Base-by-base conservation (phyloP, 768 basidiomycete genomes). In the Lactarius akahatsu region DNA sequence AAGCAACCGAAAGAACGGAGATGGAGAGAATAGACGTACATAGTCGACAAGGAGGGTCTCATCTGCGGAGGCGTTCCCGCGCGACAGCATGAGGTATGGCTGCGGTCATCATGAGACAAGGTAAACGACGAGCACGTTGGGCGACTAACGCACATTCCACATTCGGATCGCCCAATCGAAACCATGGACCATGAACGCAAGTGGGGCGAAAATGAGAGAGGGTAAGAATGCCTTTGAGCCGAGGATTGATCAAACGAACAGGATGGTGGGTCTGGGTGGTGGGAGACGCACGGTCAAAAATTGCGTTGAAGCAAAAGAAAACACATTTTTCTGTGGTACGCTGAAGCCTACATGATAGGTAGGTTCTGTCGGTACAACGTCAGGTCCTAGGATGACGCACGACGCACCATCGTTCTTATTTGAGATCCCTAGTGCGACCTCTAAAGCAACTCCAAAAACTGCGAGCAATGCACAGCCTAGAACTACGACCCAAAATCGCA, bases 1-100 rank as follows among this genome's bases (percentile, higher is more conserved):
- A 47, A 40, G 13, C 18, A 20, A 11, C 20, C 16, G 3, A 9
- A 30, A n/a, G 34, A 23, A 6, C 13, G 28, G 20, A 15, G 18
- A 13, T 0, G 6, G 26, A 38, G 26, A 66, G 45, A 61, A 60
- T 43, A 32, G 58, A 67, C 85, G 58, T 69, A 88, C 86, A 74
- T 90, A 90, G 73, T 90, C 85, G 30, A 88, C 72, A 20, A 91
- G 76, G n/a, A 91, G 73, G 61, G 84, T 84, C 68, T 85, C 83
- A 63, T 86, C 79, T 1, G 88, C 86, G 2, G 77, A 73, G 1
- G 82, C 83, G 66, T 77, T 76, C 2, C 86, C 87, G 69, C 79
- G 77, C 20, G 83, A 79, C 32, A 91, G 75, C 7, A 80, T 75
- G 6, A 91, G 77, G 67, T 88, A 90, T 3, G 89, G 88, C 88